Evolutionary conservation across 305 asterid species (phyloP), one percentile per base, ranked within the genome.

Genomic region (Lippia alba): DNA sequence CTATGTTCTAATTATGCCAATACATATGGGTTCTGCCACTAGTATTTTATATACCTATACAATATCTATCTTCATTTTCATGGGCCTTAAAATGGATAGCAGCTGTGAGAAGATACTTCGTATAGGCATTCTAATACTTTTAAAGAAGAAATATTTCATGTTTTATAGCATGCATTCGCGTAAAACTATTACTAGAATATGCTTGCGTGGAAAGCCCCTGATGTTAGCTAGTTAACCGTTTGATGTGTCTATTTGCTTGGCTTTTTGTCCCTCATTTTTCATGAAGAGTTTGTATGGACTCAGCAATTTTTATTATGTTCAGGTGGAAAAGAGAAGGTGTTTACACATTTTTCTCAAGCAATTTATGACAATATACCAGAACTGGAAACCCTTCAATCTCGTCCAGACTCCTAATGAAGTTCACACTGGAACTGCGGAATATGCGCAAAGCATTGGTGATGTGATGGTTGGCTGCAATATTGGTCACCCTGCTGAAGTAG

Each of bases 401-500:
- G 87, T 79, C 56, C 80, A 76, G 70, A 76, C 75, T 75, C 78
- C 86, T n/a, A 86, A 82, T 80, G 91, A 79, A 75, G 72, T 75
- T 76, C 66, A 64, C 48, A 19, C 74, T 55, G 59, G 70, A 57
- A 60, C 82, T 48, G 62, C 20, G 59, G 87, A 74, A 68, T 69
- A 81, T 70, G 74, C 78, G 6, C 86, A 76, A 75, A 76, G 70
- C 75, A 62, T 73, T 73, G 81, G 79, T 49, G 84, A 87, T 73
- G 86, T 79, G 70, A 91, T 90, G 82, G 83, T 84, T 74, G 99
- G 98, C 77, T 94, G 99, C 82, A 78, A 83, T 76, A 79, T 84
- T 81, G 98, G 98, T 56, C 99, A 94, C 71, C 99, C 98, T 73
- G 73, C 90, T 80, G 97, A 88, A 80, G 79, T 94, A 73, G 81